phyloP scores from a whole-genome alignment of 202 grass and related monocot genomes.

The Zoysia matrella region DNA sequence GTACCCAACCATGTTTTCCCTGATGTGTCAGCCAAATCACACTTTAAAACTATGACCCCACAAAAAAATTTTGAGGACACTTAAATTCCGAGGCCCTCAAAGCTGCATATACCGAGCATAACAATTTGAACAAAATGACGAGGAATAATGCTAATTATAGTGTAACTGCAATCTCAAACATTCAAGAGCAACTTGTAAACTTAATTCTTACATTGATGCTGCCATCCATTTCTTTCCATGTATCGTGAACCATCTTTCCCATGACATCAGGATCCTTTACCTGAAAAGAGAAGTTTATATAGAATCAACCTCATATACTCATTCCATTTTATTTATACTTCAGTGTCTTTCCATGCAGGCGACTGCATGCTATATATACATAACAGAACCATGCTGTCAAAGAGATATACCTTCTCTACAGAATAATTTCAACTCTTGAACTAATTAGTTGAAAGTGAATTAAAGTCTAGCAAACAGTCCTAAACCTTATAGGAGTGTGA shows the following conservation, averaged over 20 bases:
- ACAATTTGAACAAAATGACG: neutral
- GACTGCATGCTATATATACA: conserved; percentile 7
- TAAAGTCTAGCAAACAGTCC: neutral
- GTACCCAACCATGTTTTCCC: neutral
- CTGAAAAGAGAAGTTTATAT: conserved; percentile 45
- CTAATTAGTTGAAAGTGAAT: conserved; percentile 18
- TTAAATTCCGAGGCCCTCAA: neutral
- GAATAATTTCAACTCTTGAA: neutral
- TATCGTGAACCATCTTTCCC: conserved; percentile 79
- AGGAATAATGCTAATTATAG: neutral
- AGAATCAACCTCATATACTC: conserved; percentile 13
- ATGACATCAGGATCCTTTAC: conserved; percentile 82
- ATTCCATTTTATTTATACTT: neutral
- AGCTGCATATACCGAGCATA: neutral
- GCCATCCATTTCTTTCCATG: conserved; percentile 63
- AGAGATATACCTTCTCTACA: neutral
- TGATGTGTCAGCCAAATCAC: neutral
- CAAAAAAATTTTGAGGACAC: neutral
- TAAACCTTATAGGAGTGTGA: conserved; percentile 23
- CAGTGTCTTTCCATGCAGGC: neutral
- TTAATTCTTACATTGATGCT: conserved; percentile 74
- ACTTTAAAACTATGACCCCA: neutral
- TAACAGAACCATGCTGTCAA: neutral
- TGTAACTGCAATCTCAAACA: conserved; percentile 10
- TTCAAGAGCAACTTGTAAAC: neutral